Base-by-base conservation (phyloP, 352 stramenopile genomes). In the Stephanocyclus meneghinianus region DNA sequence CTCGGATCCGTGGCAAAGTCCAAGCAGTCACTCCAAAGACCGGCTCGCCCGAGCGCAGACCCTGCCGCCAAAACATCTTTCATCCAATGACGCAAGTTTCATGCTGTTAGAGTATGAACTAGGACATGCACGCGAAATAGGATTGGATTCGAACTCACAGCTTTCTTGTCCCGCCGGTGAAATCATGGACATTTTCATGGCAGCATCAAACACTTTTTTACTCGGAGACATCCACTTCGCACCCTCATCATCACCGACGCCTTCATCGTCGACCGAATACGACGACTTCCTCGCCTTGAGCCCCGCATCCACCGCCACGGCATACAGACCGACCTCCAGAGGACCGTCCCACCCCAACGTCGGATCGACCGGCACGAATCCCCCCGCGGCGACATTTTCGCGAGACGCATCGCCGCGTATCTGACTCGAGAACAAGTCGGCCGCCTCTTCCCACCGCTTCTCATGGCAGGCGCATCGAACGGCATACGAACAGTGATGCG, bases 141-240 rank as follows among this genome's bases (percentile, higher is more conserved):
- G 35, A n/a, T 45, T 48, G 42, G 30, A 32, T 29, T 60, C 21
- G 42, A 1, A 81, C 79, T 75, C 64, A 84, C 75, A 91, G 2
- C 69, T 81, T 37, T 86, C 69, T 69, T 88, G 74, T 65, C 86
- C 79, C n/a, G 77, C 78, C 11, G 87, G 84, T 44, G 85, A 87
- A 29, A 91, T 86, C 85, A 92, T 91, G 30, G 63, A 78, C 74
- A 92, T 83, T 59, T 84, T 76, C 51, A 81, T 71, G 0, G 88
- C 87, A n/a, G 83, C 78, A 83, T 91, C 84, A 80, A 92, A 86
- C n/a, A 92, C 78, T 55, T 72, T 51, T 51, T 91, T 67, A 55
- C 76, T 80, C 1, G 64, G 76, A 55, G 62, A 73, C 51, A 15
- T 32, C n/a, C 35, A 40, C 35, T 40, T 8, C 35, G 7, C 35